Base-by-base conservation (phyloP, 1,139 yeast species). In the Saccharomycopsis hybrid region DNA sequence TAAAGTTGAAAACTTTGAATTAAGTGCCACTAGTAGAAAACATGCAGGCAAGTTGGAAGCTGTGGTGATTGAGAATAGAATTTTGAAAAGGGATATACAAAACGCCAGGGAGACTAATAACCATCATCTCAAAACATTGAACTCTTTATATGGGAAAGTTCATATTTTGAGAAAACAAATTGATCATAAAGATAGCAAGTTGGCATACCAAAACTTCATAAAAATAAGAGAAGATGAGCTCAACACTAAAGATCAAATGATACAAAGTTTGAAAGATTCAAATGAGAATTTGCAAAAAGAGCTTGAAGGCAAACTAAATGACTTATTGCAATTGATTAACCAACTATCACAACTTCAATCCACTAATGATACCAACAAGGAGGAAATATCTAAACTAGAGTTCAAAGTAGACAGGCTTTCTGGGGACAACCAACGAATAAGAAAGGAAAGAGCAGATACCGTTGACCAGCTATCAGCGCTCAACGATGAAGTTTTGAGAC, bases 301-400 rank as follows among this genome's bases (percentile, higher is more conserved):
- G 37, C 29, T 52, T 11, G 45, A 49, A 28, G 48, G 40, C 7
- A 52, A 47, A 43, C 31, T 49, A 31, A 33, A 47, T 9, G 53
- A 47, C 24, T 49, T 47, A 9, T 11, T 44, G 35, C 24, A 25
- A 13, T 38, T 52, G 5, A 38, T 52, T 27, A 39, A 41, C 24
- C 37, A 46, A 35, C 37, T 50, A 24, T 39, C 51, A n/a, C 46
- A 50, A 35, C 30, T 52, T 8, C 55, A 52, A 43, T 37, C 47
- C 24, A 8, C 24, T 3, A 47, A 44, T 18, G 55, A 49, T 32
- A 24, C 36, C 3, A 32, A 39, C 11, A 44, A 47, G 36, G 55
- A 52, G 30, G 43, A 46, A 25, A 42, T 52, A 18, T 50, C 53
- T 8, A 50, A 50, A 41, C 38, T 50, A n/a, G 46, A 47, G 25